Evolutionary conservation across 495 filamentous ascomycete species (phyloP), one percentile per base, ranked within the genome.

Genomic region (Terfezia boudieri): DNA sequence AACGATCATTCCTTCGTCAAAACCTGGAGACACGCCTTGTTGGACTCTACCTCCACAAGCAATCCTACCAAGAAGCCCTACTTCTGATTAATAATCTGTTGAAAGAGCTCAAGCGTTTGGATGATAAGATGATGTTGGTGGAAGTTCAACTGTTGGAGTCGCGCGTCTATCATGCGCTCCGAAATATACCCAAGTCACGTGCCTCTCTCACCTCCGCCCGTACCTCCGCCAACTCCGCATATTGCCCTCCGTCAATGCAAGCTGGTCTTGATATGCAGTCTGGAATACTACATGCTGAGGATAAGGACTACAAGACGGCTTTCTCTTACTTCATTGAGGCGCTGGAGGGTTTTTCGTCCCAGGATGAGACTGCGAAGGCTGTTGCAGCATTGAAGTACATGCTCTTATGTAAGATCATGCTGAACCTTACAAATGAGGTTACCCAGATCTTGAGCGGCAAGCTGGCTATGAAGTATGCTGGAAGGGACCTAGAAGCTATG

Each of bases 251-350:
- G 10, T 77, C 92, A 55, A 75, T 96, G 57, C 90, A 99, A 70
- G 92, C 90, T 43, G 84, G 88, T 59, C 73, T 99, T 54, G 90
- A 99, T 61, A 96, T 96, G 92, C 90, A 99, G 71, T 92, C 84
- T 53, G 90, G 90, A 60, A 94, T 94, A 80, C 76, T 99, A 22
- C 90, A 99, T 68, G 90, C 90, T 20, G 92, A 96, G 70, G 90
- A 99, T 71, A 81, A 84, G 70, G 90, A 99, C 71, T 99, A 96
- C 76, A 93, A 89, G 70, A 99, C 90, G 12, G 84, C 92, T 36
- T 96, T 77, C 72, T 93, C 85, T 49, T 99, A 99, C 72, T 99
- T 99, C 70, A 94, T 99, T 68, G 90, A 99, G 70, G 90, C 90
- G 12, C 74, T 99, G 53, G 90, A 99, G 64, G 90, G 90, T 49